Evolutionary conservation across 1,284 basidiomycete genomes (phyloP).

Genomic region (Grifola frondosa): DNA sequence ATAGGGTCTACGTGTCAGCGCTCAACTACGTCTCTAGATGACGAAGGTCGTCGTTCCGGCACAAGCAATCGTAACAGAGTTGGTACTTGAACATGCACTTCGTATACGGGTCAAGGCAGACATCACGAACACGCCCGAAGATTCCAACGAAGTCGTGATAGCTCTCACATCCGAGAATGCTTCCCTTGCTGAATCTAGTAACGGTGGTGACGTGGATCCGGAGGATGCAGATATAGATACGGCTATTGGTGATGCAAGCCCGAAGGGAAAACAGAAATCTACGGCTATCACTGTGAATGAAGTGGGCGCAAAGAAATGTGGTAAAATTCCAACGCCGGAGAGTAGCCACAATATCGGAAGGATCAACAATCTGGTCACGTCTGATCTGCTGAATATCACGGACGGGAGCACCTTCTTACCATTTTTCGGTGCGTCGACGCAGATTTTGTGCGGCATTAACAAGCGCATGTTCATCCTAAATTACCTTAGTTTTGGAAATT

Average conservation of each 20-base stretch:
- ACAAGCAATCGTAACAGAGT: slow-evolving; percentile 63
- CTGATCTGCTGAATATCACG: slow-evolving; percentile 32
- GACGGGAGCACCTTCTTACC: slow-evolving; percentile 32
- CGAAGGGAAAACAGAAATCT: slow-evolving; percentile 8
- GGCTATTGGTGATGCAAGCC: neutral
- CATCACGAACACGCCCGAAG: slow-evolving; percentile 18
- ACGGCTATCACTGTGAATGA: neutral
- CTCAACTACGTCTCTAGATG: slow-evolving; percentile 8
- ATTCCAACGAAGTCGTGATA: slow-evolving; percentile 2
- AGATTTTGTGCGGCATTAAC: neutral
- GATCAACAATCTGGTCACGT: slow-evolving; percentile 44
- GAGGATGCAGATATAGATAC: slow-evolving; percentile 11
- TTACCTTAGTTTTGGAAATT: slow-evolving; percentile 26
- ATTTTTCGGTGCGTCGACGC: slow-evolving; percentile 20
- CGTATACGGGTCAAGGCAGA: slow-evolving; percentile 63
- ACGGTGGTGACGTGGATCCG: neutral
- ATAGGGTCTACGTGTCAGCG: too few species aligned
- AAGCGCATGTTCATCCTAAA: too few species aligned
- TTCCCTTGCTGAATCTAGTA: slow-evolving; percentile 19
- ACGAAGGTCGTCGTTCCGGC: slow-evolving; percentile 47
- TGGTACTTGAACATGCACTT: slow-evolving; percentile 67
- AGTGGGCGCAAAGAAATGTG: slow-evolving; percentile 7
- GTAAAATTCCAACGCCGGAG: neutral
- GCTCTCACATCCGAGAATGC: slow-evolving; percentile 23
- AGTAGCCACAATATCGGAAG: slow-evolving; percentile 38